Base-by-base conservation (phyloP, 345 rosid genomes). In the Gossypium longicalyx region DNA sequence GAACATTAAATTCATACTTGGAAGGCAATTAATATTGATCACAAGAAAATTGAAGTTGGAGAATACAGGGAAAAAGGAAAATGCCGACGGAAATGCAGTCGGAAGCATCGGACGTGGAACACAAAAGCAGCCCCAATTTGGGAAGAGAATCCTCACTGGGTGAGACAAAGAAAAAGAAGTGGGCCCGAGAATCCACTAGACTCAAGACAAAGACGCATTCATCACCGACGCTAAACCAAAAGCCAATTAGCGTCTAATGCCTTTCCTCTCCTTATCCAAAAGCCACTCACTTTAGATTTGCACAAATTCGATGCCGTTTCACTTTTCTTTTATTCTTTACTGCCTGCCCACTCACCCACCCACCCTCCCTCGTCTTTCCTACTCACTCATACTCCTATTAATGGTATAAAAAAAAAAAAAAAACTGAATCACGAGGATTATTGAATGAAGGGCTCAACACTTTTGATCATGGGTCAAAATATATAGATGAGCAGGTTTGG, bases 191-290 rank as follows among this genome's bases (percentile, higher is more conserved):
- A 9, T 23, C 53, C 22, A 49, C 70, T 67, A 34, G 38, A 20
- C 4, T 17, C 11, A 65, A 65, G 9, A n/a, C 17, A 65, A 67
- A 10, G 20, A 53, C 56, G 53, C 62, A 38, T 61, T 52, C 49
- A 60, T 29, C 13, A 54, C 58, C 58, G 76, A 47, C 76, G 75
- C 22, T 25, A 51, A 56, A 15, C 53, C 48, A 2, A 7, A 44
- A 7, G 12, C 48, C 48, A 44, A 44, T 7, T 52, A 56, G 65
- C 71, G 75, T 62, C 75, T 70, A 70, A 38, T 63, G 57, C 44
- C 38, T 34, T 34, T 51, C 71, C n/a, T 47, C 9, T 47, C 51
- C 51, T 47, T 47, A 34, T 34, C 41, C 38, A 34, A 34, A 34
- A 34, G 6, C 38, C 41, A 34, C 41, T 34, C 41, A 34, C 41